phyloP scores from a whole-genome alignment of 306 rosid genomes.

The Trifolium repens region DNA sequence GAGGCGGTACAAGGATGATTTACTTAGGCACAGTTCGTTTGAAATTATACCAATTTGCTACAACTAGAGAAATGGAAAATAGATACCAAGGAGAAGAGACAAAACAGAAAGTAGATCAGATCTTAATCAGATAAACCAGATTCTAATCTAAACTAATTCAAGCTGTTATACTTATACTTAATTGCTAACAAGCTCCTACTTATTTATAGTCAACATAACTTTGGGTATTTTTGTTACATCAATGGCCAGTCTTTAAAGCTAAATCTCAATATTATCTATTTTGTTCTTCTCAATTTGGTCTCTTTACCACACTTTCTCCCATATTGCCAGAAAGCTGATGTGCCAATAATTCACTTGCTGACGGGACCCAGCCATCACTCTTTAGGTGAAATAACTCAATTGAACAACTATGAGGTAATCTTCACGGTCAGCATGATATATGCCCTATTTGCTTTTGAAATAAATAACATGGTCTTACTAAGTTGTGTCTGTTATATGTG shows the following conservation, averaged over 20 bases:
- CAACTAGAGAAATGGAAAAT: background rate
- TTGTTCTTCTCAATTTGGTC: constrained; percentile 24
- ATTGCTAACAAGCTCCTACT: background rate
- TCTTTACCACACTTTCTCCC: constrained; percentile 36
- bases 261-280: background rate
- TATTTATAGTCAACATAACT: constrained; percentile 17
- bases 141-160: background rate
- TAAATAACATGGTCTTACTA: constrained; percentile 25
- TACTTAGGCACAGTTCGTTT: background rate
- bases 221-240: constrained; percentile 19
- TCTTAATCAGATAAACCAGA: background rate
- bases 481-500: constrained; percentile 35
- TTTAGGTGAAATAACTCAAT: constrained; percentile 58
- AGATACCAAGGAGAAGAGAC: background rate
- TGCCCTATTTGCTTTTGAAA: constrained; percentile 28
- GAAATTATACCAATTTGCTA: background rate
- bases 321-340: constrained; percentile 60
- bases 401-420: constrained; percentile 64
- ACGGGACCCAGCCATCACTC: constrained; percentile 78
- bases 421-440: constrained; percentile 31
- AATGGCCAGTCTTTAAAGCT: constrained; percentile 36
- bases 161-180: background rate
- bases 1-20: background rate
- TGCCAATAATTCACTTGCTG: constrained; percentile 72
- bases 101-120: background rate